Evolutionary conservation across 257 asterid species (phyloP), one percentile per base, ranked within the genome.

Genomic region (Asclepias syriaca): DNA sequence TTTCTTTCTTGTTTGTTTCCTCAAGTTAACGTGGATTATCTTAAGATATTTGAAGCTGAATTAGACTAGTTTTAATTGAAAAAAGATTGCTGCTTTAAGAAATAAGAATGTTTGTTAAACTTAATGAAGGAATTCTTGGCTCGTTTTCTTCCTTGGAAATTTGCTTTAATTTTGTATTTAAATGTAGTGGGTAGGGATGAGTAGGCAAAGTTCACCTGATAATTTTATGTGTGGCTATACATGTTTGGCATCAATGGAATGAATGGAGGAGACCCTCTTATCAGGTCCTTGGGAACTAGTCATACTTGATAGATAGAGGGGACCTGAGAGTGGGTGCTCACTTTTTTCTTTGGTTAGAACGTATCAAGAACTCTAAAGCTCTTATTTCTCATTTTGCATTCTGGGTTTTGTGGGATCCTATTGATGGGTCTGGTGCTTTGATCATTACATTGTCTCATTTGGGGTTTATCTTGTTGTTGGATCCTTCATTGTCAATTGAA

Each of bases 341-440:
- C 54, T 32, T 43, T 67, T 67, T 46, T 74, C 37, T 66, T 57
- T 66, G 68, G 61, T 64, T 66, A 24, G 27, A 66, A 66, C 60
- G 57, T 74, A 57, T 57, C 73, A 63, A 54, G 54, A 73, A 34
- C 54, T 8, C 40, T 14, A 19, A 54, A 27, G 60, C 46, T 56
- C 73, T 56, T 74, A 56, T 66, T 43, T 46, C 4, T 15, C 54
- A 57, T 21, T 12, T 13, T 34, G n/a, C 78, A 46, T 48, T 34
- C 58, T 67, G 78, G 73, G 63, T 21, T 12, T 19, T 34, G 19
- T 12, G 6, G 54, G 46, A 66, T 46, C 72, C 14, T 61, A 49
- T 16, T 74, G 73, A n/a, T 27, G 50, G 68, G 57, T 24, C 68
- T 8, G 55, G 45, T 43, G 49, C 8, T 34, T 14, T 32, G 65